Evolutionary conservation across 2,329 filamentous ascomycete genomes (phyloP).

Genomic region (Chlorencoelia australis): DNA sequence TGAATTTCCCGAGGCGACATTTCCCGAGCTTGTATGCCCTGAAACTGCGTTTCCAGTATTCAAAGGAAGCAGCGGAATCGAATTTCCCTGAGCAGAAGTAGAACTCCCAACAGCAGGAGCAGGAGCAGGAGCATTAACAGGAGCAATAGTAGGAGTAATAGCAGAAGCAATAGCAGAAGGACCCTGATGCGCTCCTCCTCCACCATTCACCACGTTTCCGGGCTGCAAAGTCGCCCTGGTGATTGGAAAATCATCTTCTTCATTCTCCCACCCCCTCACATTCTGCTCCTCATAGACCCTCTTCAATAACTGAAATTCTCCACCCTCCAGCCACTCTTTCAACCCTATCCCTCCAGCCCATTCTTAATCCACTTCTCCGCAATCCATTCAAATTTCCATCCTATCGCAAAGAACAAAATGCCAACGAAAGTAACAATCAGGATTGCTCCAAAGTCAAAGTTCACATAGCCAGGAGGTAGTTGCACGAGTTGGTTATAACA

Average conservation of each 20-base stretch:
- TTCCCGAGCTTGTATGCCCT: not conserved
- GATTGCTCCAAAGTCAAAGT: not conserved
- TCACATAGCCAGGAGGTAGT: not conserved
- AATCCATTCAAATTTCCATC: not conserved
- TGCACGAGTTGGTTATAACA: not conserved
- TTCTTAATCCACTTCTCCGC: not conserved
- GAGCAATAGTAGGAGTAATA: too few relatives aligned
- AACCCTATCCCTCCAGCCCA: not conserved
- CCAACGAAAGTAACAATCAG: not conserved
- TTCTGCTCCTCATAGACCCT: conserved; percentile 1
- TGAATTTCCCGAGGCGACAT: too few relatives aligned
- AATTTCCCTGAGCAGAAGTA: not conserved
- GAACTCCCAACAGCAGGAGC: too few relatives aligned
- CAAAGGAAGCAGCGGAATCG: not conserved
- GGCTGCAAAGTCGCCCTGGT: not conserved
- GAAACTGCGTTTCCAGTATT: not conserved
- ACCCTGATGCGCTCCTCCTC: not conserved
- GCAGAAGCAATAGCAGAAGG: not conserved
- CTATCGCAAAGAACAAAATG: not conserved
- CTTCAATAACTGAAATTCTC: conserved; percentile 1
- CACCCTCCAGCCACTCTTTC: not conserved
- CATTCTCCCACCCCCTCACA: not conserved
- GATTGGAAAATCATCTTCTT: not conserved
- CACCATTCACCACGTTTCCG: not conserved
- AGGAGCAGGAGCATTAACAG: too few relatives aligned